A percentile compares a stretch with the other conserved stretches of the same genome.
phyloP scores from a whole-genome alignment of 805 yeast genomes.

The Lachancea waltii region DNA sequence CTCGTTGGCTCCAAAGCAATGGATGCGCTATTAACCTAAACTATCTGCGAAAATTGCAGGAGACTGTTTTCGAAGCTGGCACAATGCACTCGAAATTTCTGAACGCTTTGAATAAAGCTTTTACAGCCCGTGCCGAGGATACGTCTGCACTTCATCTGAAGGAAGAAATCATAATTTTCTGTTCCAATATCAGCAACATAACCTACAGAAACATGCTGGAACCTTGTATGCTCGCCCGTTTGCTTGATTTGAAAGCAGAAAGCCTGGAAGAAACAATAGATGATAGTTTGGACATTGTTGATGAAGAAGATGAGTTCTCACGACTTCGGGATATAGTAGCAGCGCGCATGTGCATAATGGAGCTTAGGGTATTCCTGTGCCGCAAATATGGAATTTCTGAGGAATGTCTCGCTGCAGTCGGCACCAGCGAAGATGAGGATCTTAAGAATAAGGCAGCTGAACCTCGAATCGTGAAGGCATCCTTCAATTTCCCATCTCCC shows the following conservation, averaged over 20 bases:
- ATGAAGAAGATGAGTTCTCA: not conserved
- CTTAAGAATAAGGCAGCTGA: slow-evolving; percentile 13
- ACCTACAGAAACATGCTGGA: slow-evolving; percentile 20
- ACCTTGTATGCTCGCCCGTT: slow-evolving; percentile 15
- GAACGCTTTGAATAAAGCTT: slow-evolving; percentile 2
- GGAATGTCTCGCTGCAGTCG: slow-evolving; percentile 8
- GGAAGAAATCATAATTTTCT: slow-evolving; percentile 5
- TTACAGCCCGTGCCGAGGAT: slow-evolving; percentile 8
- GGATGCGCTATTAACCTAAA: slow-evolving; percentile 11
- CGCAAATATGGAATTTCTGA: slow-evolving; percentile 6
- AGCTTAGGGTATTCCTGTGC: slow-evolving; percentile 7
- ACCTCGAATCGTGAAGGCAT: not conserved
- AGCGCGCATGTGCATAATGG: slow-evolving; percentile 4
- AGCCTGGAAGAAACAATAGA: slow-evolving; percentile 21
- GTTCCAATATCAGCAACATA: slow-evolving; percentile 18
- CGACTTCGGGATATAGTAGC: slow-evolving; percentile 2
- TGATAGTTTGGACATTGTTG: slow-evolving; percentile 10
- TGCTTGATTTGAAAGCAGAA: slow-evolving; percentile 19
- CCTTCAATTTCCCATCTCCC: not conserved
- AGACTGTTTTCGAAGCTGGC: slow-evolving; percentile 13
- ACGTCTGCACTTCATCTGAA: not conserved
- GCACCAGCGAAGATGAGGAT: slow-evolving; percentile 10
- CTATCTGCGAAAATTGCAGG: slow-evolving; percentile 17
- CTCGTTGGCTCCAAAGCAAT: slow-evolving; percentile 7
- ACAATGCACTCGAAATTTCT: slow-evolving; percentile 7